These are phyloP conservation scores for Sherardia arvensis DNA, from an alignment of 257 asterid genomes.

Conservation along the genomic window DNA sequence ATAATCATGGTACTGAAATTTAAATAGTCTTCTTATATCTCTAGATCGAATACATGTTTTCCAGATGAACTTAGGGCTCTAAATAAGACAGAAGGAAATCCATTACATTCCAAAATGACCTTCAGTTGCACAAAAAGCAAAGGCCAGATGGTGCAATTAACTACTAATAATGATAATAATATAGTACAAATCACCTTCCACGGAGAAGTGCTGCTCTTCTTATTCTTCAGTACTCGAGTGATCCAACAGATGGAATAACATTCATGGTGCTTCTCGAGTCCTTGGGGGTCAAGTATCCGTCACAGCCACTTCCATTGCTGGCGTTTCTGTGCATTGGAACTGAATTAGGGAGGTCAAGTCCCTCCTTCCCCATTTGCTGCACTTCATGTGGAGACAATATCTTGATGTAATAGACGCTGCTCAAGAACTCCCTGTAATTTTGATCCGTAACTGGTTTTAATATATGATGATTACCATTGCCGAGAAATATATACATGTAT, in stretches of 20 bases:
- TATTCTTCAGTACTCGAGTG: slow-evolving; percentile 51
- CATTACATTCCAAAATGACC: slow-evolving; percentile 15
- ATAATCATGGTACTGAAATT: slow-evolving; percentile 13
- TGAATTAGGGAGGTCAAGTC: slow-evolving; percentile 55
- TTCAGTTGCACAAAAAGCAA: slow-evolving; percentile 9
- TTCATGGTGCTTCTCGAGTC: slow-evolving; percentile 41
- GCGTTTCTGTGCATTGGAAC: slow-evolving; percentile 36
- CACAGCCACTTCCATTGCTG: slow-evolving; percentile 33
- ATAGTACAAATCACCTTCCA: slow-evolving; percentile 20
- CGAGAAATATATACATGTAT: too few relatives aligned
- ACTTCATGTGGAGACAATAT: slow-evolving; percentile 84
- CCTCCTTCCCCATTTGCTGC: slow-evolving; percentile 90
- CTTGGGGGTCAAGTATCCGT: slow-evolving; percentile 42
- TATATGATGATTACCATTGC: too few relatives aligned
- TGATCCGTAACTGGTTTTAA: too few relatives aligned
- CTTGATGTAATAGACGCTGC: slow-evolving; percentile 81
- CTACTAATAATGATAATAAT: slow-evolving; percentile 8
- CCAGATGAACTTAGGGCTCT: slow-evolving; percentile 6
- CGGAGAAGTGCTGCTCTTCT: slow-evolving; percentile 10
- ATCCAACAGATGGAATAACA: slow-evolving; percentile 62
- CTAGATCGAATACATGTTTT: slow-evolving; percentile 15
- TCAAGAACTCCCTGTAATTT: slow-evolving; percentile 66
- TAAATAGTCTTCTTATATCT: slow-evolving; percentile 10
- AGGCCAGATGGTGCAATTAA: slow-evolving; percentile 16
- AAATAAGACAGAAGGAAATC: slow-evolving; percentile 2